These are phyloP conservation scores for Ampelocalamus luodianensis DNA, from an alignment of 176 grass and related monocot genomes.

Conservation along the genomic window DNA sequence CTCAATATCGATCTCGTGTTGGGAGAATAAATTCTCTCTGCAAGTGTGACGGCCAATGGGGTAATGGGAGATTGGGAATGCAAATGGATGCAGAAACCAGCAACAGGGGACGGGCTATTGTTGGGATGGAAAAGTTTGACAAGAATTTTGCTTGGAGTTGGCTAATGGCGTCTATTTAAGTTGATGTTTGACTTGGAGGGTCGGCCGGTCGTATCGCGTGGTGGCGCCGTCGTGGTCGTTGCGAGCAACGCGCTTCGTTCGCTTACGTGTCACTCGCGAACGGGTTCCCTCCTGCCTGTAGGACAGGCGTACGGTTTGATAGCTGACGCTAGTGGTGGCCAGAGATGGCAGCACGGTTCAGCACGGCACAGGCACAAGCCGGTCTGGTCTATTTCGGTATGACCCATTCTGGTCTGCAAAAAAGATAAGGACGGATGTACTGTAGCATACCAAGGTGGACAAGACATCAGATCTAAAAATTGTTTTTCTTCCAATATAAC, in stretches of 20 bases:
- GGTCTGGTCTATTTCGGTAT: too few species aligned
- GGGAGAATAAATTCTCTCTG: slow-evolving; percentile 39
- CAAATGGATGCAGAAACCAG: slow-evolving; percentile 4
- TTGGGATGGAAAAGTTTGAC: slow-evolving; percentile 8
- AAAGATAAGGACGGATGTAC: too few species aligned
- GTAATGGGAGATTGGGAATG: not conserved
- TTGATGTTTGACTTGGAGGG: slow-evolving; percentile 21
- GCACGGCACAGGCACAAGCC: too few species aligned
- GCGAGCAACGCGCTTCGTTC: not conserved
- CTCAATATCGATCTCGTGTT: slow-evolving; percentile 5
- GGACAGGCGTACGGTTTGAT: too few species aligned
- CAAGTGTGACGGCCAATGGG: not conserved
- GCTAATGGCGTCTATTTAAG: not conserved
- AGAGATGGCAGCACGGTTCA: too few species aligned
- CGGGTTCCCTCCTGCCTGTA: not conserved
- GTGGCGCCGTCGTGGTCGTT: not conserved
- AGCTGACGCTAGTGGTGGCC: too few species aligned
- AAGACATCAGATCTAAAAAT: too few species aligned
- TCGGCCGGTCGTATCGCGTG: not conserved
- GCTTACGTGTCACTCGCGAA: not conserved
- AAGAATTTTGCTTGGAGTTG: not conserved
- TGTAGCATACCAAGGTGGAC: too few species aligned
- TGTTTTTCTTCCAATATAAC: too few species aligned
- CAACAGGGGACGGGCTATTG: not conserved
- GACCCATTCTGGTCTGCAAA: too few species aligned